Conservation (phyloP, 202 grass and related monocot species). For the Cymbopogon flexuosus region DNA sequence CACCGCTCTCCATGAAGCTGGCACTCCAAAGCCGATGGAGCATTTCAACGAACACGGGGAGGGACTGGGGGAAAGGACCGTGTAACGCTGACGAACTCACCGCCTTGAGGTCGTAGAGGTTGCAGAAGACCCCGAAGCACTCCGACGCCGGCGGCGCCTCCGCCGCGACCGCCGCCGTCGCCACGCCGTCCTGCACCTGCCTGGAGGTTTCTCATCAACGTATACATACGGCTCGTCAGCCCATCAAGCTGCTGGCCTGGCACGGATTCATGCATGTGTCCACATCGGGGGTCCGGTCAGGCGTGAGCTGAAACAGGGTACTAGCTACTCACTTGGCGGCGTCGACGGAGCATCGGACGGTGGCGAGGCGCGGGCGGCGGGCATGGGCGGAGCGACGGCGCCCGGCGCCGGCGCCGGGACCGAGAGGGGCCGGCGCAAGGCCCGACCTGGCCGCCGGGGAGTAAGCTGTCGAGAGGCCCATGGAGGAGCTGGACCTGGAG, state of each 20-base stretch:
- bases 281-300: neutral
- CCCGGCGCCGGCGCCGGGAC: neutral
- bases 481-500: neutral
- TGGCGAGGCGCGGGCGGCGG: conserved; percentile 22
- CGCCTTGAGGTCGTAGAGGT: conserved; percentile 77
- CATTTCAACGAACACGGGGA: conserved; percentile 42
- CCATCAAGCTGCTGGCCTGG: neutral
- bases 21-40: neutral
- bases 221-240: neutral
- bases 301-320: neutral
- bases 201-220: neutral
- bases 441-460: conserved; percentile 6
- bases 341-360: conserved; percentile 61
- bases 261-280: neutral
- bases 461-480: conserved; percentile 10
- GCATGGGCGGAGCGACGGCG: conserved; percentile 9
- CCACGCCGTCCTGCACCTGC: conserved; percentile 33
- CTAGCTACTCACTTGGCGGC: conserved; percentile 48
- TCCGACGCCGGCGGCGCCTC: conserved; percentile 34
- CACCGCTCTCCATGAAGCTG: neutral
- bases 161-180: conserved; percentile 18
- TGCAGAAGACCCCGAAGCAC: conserved; percentile 84
- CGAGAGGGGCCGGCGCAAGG: neutral
- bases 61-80: neutral
- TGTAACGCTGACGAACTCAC: conserved; percentile 34